These are phyloP conservation scores for Hyaloperonospora arabidopsidis DNA, from an alignment of 352 stramenopile genomes.

Conservation along the genomic window DNA sequence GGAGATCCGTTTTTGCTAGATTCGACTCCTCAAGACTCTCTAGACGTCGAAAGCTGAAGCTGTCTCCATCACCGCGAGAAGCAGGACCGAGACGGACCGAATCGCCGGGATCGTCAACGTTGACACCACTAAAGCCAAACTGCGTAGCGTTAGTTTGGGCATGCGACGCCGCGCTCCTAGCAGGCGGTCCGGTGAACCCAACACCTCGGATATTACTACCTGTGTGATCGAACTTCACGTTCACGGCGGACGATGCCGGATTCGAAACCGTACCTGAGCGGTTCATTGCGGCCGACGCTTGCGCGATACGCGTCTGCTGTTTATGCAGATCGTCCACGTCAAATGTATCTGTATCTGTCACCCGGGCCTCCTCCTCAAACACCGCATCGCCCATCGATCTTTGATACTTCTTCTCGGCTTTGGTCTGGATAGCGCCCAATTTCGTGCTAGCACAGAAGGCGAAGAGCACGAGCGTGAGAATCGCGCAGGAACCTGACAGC, in stretches of 20 bases:
- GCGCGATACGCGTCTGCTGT: slow-evolving; percentile 58
- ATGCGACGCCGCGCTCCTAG: slow-evolving; percentile 21
- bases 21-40: slow-evolving; percentile 19
- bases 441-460: slow-evolving; percentile 75
- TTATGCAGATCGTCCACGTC: slow-evolving; percentile 38
- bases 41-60: slow-evolving; percentile 27
- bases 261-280: slow-evolving; percentile 22
- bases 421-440: slow-evolving; percentile 74
- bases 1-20: neutral
- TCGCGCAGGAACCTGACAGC: slow-evolving; percentile 32
- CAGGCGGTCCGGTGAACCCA: slow-evolving; percentile 6
- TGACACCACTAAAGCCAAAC: slow-evolving; percentile 28
- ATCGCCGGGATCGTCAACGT: slow-evolving; percentile 9
- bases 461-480: slow-evolving; percentile 60
- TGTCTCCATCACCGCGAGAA: slow-evolving; percentile 10
- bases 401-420: slow-evolving; percentile 74
- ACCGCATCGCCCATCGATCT: slow-evolving; percentile 34
- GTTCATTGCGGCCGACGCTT: slow-evolving; percentile 29
- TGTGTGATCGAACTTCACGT: slow-evolving; percentile 25
- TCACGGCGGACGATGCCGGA: slow-evolving; percentile 13
- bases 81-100: neutral
- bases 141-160: slow-evolving; percentile 24
- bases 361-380: slow-evolving; percentile 17
- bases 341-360: slow-evolving; percentile 22
- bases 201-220: slow-evolving; percentile 5